Evolutionary conservation across 352 stramenopile genomes (phyloP).

Genomic region (Phytophthora pinifolia): DNA sequence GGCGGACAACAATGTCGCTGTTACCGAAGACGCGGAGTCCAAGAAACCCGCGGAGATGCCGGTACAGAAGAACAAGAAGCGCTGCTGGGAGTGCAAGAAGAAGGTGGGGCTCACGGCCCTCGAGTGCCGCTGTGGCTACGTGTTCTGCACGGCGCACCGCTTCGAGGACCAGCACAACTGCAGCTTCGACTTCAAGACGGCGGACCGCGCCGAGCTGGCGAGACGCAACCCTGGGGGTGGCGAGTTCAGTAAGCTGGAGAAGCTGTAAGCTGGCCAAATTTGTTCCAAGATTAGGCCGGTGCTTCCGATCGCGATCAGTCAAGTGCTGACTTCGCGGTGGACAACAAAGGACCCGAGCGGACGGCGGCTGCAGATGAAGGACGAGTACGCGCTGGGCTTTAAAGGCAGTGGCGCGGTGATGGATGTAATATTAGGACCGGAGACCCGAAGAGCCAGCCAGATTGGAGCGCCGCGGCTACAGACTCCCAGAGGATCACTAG

Average conservation of each 20-base stretch:
- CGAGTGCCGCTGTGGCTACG: constrained; percentile 87
- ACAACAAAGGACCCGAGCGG: too few relatives aligned
- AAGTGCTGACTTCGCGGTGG: constrained; percentile 19
- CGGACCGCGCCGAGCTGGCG: constrained; percentile 72
- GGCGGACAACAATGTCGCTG: constrained; percentile 20
- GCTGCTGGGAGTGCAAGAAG: constrained; percentile 92
- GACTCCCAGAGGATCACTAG: constrained; percentile 21
- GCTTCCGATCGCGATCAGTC: constrained; percentile 14
- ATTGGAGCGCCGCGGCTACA: constrained; percentile 5
- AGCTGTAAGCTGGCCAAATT: constrained; percentile 46
- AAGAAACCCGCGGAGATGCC: constrained; percentile 27
- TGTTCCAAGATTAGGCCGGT: background rate
- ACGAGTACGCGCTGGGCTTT: constrained; percentile 4
- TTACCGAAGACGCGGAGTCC: constrained; percentile 23
- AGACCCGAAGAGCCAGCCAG: constrained; percentile 5
- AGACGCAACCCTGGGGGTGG: constrained; percentile 80
- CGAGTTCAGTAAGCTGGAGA: constrained; percentile 86
- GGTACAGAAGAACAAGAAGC: constrained; percentile 91
- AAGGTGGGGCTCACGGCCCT: constrained; percentile 90
- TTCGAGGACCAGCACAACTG: constrained; percentile 89
- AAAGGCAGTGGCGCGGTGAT: constrained; percentile 11
- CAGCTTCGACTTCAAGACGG: constrained; percentile 84
- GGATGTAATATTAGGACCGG: constrained; percentile 38
- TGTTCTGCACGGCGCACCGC: constrained; percentile 87
- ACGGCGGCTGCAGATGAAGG: constrained; percentile 7